Percentiles rank a stretch among this genome's conserved stretches.
These are phyloP conservation scores for Rostrohypoxylon terebratum DNA, from an alignment of 495 filamentous ascomycete genomes.

Conservation along the genomic window DNA sequence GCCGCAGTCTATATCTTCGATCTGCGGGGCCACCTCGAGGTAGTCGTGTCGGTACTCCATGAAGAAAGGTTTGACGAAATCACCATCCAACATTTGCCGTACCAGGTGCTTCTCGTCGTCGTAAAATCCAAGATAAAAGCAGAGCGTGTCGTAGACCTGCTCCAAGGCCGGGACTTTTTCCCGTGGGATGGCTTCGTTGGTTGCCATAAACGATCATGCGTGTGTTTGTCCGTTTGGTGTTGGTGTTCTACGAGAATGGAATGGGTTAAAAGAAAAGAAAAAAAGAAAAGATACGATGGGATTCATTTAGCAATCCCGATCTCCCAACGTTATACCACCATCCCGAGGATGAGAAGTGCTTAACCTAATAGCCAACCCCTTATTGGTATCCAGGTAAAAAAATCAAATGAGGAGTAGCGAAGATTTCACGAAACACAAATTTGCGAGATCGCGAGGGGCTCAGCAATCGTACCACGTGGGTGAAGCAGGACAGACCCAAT, in stretches of 20 bases:
- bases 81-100: slow-evolving; percentile 37
- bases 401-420: slow-evolving; percentile 21
- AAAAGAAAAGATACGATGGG: too few relatives aligned
- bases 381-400: not conserved
- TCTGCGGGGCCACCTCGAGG: slow-evolving; percentile 29
- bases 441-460: slow-evolving; percentile 34
- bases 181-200: slow-evolving; percentile 31
- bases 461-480: slow-evolving; percentile 26
- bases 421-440: slow-evolving; percentile 13
- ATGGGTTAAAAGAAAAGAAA: too few relatives aligned
- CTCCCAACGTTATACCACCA: too few relatives aligned
- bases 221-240: not conserved
- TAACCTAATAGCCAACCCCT: not conserved
- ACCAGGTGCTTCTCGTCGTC: slow-evolving; percentile 31
- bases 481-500: slow-evolving; percentile 25
- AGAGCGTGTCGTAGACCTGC: slow-evolving; percentile 41
- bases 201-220: slow-evolving; percentile 6
- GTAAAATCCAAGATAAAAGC: slow-evolving; percentile 44
- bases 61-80: slow-evolving; percentile 44
- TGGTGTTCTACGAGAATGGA: not conserved
- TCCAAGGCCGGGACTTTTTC: slow-evolving; percentile 39
- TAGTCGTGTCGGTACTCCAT: slow-evolving; percentile 43
- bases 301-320: too few relatives aligned
- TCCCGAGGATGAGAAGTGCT: not conserved
- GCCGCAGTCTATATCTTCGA: slow-evolving; percentile 32